A percentile compares a stretch with the other conserved stretches of the same genome.
phyloP scores from a whole-genome alignment of 306 rosid genomes.

The Lathyrus oleraceus region DNA sequence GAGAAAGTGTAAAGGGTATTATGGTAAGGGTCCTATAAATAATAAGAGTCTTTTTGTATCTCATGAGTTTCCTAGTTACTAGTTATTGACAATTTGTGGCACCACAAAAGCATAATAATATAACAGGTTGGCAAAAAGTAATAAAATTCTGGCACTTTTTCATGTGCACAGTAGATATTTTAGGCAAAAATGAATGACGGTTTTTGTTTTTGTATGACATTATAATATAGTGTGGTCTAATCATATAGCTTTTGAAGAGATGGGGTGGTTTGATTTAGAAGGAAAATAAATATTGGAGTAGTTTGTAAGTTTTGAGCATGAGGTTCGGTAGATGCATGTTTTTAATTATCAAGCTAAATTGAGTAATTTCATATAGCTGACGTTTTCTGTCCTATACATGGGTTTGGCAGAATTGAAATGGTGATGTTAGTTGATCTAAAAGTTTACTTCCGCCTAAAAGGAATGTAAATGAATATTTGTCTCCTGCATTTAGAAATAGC shows the following conservation, averaged over 20 bases:
- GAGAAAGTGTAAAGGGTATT: conserved; percentile 3
- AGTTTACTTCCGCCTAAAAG: background rate
- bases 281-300: conserved; percentile 27
- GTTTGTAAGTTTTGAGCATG: conserved; percentile 33
- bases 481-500: background rate
- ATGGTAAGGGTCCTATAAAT: background rate
- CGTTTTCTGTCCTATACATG: conserved; percentile 15
- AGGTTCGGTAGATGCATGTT: conserved; percentile 34
- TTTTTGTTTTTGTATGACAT: background rate
- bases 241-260: conserved; percentile 22
- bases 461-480: background rate
- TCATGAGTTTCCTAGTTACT: conserved; percentile 23
- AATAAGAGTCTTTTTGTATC: conserved; percentile 20
- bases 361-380: background rate
- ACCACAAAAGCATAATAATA: background rate
- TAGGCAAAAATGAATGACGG: conserved; percentile 9
- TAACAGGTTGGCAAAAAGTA: conserved; percentile 30
- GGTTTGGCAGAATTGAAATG: conserved; percentile 27
- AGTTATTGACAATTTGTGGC: conserved; percentile 22
- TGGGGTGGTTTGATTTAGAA: conserved; percentile 32
- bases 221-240: conserved; percentile 13
- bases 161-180: background rate
- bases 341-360: conserved; percentile 39
- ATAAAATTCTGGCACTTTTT: conserved; percentile 31
- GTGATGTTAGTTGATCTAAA: background rate